Evolutionary conservation across 2,329 filamentous ascomycete genomes (phyloP), one percentile per base, ranked within the genome.

Genomic region (Calonectria fujianensis): DNA sequence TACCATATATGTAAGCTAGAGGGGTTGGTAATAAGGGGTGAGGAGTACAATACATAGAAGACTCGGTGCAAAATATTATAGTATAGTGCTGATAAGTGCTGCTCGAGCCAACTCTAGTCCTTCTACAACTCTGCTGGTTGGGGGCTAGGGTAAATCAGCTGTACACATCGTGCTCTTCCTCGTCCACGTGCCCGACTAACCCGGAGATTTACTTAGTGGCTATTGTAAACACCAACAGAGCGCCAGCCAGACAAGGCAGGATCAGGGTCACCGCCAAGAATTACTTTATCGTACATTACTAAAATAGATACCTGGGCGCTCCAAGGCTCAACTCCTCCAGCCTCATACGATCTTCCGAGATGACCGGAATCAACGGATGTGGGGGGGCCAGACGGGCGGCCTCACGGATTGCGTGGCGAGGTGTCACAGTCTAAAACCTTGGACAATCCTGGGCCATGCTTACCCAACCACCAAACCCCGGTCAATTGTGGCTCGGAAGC

Each of bases 401-500:
- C 78, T 80, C 78, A 72, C 59, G 14, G 74, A 73, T 79, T 78
- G 78, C 78, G 78, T 76, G 77, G 78, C 78, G 69, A 76, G 70
- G 68, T 73, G 67, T 74, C 64, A 74, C 69, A 61, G 73, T 70
- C 57, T 50, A 48, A 74, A 74, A 70, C 63, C 63, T 13, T 51
- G 20, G 63, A 48, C 35, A 27, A 50, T 32, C 35, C 67, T 72
- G 74, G 70, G 57, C 71, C 51, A 68, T 59, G 52, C 24, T 48
- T 39, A 24, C 51, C n/a, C 63, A 76, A 63, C 48, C 57, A 63
- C 18, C 31, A n/a, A 13, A 31, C 18, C 35, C 31, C 24, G 57
- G 65, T 24, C 13, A 27, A 32, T 29, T 14, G 27, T 52, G 66
- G 67, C 35, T 64, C 54, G 64, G 41, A 72, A 32, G 54, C 39